Evolutionary conservation across 352 stramenopile genomes (phyloP).

Genomic region (Globisporangium cylindrosporum): DNA sequence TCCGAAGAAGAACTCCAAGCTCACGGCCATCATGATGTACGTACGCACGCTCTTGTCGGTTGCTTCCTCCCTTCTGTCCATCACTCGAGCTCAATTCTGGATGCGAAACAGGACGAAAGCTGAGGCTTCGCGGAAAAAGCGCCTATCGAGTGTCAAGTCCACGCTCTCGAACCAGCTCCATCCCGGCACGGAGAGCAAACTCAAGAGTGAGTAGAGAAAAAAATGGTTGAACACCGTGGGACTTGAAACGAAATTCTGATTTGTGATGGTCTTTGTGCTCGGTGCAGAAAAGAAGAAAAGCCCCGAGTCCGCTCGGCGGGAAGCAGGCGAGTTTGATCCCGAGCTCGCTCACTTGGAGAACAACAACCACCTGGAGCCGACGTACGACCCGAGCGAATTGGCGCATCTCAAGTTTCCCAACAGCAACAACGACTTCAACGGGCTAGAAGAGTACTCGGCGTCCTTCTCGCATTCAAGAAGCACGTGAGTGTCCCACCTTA

Average conservation of each 20-base stretch:
- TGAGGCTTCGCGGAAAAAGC: constrained; percentile 64
- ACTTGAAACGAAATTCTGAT: not conserved
- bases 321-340: constrained; percentile 14
- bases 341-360: constrained; percentile 1
- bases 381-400: constrained; percentile 11
- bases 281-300: constrained; percentile 39
- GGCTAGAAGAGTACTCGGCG: constrained; percentile 9
- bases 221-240: not conserved
- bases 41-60: constrained; percentile 11
- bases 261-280: not conserved
- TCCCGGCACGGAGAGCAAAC: constrained; percentile 57
- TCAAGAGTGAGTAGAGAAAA: constrained; percentile 45
- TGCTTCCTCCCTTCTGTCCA: not conserved
- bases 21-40: constrained; percentile 76
- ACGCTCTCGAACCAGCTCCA: constrained; percentile 79
- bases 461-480: constrained; percentile 13
- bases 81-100: not conserved
- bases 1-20: constrained; percentile 73
- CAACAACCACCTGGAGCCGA: constrained; percentile 24
- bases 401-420: not conserved
- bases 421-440: constrained; percentile 11
- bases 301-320: constrained; percentile 23
- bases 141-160: constrained; percentile 66
- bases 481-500: constrained; percentile 16
- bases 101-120: constrained; percentile 51